These are phyloP conservation scores for Cryptococcus sp. DNA, from an alignment of 1,284 basidiomycete genomes.

Conservation along the genomic window DNA sequence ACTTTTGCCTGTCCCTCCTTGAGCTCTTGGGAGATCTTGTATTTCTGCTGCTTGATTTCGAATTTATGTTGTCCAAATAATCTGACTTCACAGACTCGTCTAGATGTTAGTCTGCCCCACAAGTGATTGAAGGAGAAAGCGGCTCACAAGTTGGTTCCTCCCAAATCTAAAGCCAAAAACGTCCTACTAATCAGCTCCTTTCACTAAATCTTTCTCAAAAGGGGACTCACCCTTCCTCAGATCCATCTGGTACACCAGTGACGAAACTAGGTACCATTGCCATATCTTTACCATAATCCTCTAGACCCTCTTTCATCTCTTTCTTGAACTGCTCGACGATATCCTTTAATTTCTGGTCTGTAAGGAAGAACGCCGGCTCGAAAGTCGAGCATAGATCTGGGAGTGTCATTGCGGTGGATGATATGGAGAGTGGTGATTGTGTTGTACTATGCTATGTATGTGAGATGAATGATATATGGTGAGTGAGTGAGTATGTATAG, in stretches of 20 bases:
- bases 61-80: constrained; percentile 87
- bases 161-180: constrained; percentile 89
- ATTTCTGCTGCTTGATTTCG: constrained; percentile 84
- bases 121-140: not conserved
- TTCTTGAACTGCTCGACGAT: constrained; percentile 74
- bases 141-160: constrained; percentile 87
- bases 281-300: constrained; percentile 68
- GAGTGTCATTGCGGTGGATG: constrained; percentile 19
- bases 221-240: constrained; percentile 74
- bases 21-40: constrained; percentile 81
- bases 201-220: not conserved
- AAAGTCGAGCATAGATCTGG: constrained; percentile 45
- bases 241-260: constrained; percentile 81
- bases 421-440: not conserved
- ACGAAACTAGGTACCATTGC: constrained; percentile 94
- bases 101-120: constrained; percentile 34
- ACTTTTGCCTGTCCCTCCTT: constrained; percentile 81
- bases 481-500: too few species aligned
- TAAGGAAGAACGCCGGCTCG: constrained; percentile 65
- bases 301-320: constrained; percentile 69
- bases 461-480: too few species aligned
- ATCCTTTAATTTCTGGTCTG: constrained; percentile 57
- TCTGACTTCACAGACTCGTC: constrained; percentile 88
- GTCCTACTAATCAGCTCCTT: constrained; percentile 47
- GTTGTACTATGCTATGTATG: too few species aligned